Evolutionary conservation across 257 asterid genomes (phyloP), one percentile per base, ranked within the genome.

Genomic region (Nicotiana tomentosiformis): DNA sequence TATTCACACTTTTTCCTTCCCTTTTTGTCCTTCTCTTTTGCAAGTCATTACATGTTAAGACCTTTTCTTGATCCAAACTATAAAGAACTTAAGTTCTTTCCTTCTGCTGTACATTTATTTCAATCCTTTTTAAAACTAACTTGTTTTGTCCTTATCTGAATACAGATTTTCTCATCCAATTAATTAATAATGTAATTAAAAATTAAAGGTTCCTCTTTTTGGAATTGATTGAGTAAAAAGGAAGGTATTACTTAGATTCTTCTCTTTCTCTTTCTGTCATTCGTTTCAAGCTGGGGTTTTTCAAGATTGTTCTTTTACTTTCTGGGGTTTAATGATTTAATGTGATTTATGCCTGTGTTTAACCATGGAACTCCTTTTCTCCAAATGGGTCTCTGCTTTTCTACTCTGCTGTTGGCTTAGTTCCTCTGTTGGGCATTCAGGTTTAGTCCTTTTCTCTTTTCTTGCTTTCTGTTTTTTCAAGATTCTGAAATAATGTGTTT

Each of bases 381-480:
- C 86, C 88, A 90, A 87, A 90, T 84, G 91, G 91, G 88, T 80
- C 56, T 77, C 84, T 58, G 66, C 89, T 79, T 88, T 90, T 87
- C 85, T 90, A 26, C 88, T 92, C 49, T 84, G 86, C 67, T 88
- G 86, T 82, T 88, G 84, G 72, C 87, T 88, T 79, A 83, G 83
- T 56, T 78, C 89, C 88, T 65, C 91, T 81, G 82, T 84, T 90
- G 97, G 88, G 46, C 78, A 35, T 83, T 89, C 95, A 87, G 97
- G 93, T 93, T 82, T n/a, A 82, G 77, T 77, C 82, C 7, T 23
- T 20, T 20, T 46, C 33, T 85, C 78, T 78, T 83, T 66, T 78
- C 85, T 70, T 55, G 80, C 4, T 55, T 70, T 43, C 7, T 15
- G 4, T 11, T 7, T 5, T 53, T 56, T 74, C 77, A 56, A 66